A percentile compares a stretch with the other conserved stretches of the same genome.
phyloP scores from a whole-genome alignment of 768 basidiomycete genomes.

The Xerocomellus amylosporus region DNA sequence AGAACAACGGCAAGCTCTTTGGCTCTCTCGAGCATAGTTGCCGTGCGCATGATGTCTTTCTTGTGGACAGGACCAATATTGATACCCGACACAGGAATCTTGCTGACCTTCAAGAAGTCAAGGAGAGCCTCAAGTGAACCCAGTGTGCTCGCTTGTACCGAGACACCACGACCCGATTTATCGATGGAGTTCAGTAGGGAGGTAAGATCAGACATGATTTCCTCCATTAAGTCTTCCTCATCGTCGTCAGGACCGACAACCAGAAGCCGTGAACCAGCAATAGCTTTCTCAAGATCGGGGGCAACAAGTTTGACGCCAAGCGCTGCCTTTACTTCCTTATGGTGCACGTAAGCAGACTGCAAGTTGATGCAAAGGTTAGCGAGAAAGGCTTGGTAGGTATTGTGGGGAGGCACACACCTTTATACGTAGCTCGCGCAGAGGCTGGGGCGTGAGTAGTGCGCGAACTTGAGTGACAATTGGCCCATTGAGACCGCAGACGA shows the following conservation, averaged over 20 bases:
- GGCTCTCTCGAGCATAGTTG: slow-evolving; percentile 93
- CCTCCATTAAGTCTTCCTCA: slow-evolving; percentile 90
- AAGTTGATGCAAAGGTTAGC: slow-evolving; percentile 2
- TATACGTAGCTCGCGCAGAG: slow-evolving; percentile 89
- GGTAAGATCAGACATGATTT: slow-evolving; percentile 95
- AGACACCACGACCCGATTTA: slow-evolving; percentile 94
- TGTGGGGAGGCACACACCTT: slow-evolving; percentile 55
- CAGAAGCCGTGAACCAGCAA: slow-evolving; percentile 92
- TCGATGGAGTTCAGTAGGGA: slow-evolving; percentile 86
- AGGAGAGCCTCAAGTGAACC: slow-evolving; percentile 95
- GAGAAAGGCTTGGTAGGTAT: neutral
- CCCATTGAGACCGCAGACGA: slow-evolving; percentile 95
- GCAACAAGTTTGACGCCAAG: slow-evolving; percentile 94
- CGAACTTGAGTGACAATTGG: slow-evolving; percentile 95
- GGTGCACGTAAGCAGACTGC: slow-evolving; percentile 93
- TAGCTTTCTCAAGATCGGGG: slow-evolving; percentile 95
- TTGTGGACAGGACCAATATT: slow-evolving; percentile 98
- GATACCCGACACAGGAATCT: slow-evolving; percentile 96
- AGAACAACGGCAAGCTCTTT: slow-evolving; percentile 94
- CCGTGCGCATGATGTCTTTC: slow-evolving; percentile 88
- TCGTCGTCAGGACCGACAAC: slow-evolving; percentile 95
- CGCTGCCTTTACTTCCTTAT: slow-evolving; percentile 96
- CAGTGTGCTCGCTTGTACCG: slow-evolving; percentile 95
- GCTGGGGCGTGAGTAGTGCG: slow-evolving; percentile 93
- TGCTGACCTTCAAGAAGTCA: slow-evolving; percentile 91